Conservation (phyloP, 331 rosid species). For the Prunus yedoensis region DNA sequence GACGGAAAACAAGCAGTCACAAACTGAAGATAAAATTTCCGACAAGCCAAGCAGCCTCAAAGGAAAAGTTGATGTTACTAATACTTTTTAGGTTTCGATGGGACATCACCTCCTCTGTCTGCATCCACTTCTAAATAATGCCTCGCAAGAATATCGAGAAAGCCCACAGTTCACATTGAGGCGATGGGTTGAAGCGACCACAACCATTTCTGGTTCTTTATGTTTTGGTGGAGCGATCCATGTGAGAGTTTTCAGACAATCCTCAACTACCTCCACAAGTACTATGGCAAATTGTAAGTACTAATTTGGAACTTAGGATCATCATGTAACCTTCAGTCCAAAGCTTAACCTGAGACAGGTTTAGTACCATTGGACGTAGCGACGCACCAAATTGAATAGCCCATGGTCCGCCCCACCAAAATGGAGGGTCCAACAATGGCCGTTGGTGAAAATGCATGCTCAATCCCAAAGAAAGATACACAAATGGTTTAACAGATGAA, state of each 20-base stretch:
- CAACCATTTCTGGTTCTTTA: not conserved
- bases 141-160: constrained; percentile 19
- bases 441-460: not conserved
- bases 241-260: constrained; percentile 28
- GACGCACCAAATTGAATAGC: too few species aligned
- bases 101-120: constrained; percentile 20
- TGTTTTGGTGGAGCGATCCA: not conserved
- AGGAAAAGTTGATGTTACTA: not conserved
- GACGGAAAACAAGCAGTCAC: not conserved
- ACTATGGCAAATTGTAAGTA: not conserved
- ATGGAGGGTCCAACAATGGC: too few species aligned
- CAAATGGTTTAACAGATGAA: not conserved
- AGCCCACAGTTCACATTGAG: not conserved
- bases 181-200: constrained; percentile 13
- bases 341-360: not conserved
- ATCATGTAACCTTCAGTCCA: not conserved
- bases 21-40: not conserved
- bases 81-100: not conserved
- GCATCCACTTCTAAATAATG: not conserved
- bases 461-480: not conserved
- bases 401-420: too few species aligned
- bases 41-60: not conserved
- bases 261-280: not conserved
- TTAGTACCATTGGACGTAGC: not conserved
- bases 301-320: not conserved